Evolutionary conservation across 2,329 filamentous ascomycete species (phyloP).

Genomic region (Ceratocystis albifundus): DNA sequence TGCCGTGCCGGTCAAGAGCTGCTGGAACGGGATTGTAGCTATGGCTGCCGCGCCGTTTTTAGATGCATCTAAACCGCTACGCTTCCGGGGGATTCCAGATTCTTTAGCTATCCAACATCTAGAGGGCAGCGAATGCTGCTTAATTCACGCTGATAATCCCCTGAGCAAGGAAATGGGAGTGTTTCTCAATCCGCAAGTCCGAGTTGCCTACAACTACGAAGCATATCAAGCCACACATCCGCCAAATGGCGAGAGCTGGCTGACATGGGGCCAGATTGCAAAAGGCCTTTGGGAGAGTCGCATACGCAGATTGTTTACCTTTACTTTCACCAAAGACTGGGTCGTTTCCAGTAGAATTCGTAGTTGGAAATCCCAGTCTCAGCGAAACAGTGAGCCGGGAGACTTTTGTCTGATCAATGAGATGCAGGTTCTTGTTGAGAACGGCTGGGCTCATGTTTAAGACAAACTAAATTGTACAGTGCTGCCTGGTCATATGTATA

Average conservation of each 20-base stretch:
- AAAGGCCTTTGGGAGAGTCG: conserved; percentile 49
- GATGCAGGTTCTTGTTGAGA: conserved; percentile 47
- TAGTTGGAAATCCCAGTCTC: conserved; percentile 32
- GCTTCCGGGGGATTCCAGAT: conserved; percentile 55
- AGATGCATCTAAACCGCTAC: conserved; percentile 33
- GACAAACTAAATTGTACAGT: background rate
- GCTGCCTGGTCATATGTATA: background rate
- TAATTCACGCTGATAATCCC: conserved; percentile 62
- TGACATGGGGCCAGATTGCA: conserved; percentile 39
- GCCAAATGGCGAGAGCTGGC: conserved; percentile 32
- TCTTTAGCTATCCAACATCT: conserved; percentile 50
- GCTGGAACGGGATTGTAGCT: conserved; percentile 39
- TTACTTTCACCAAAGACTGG: conserved; percentile 26
- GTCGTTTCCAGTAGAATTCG: conserved; percentile 32
- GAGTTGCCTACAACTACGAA: conserved; percentile 49
- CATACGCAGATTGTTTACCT: conserved; percentile 35
- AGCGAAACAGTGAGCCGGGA: conserved; percentile 35
- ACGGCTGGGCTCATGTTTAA: conserved; percentile 48
- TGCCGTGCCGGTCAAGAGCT: conserved; percentile 37
- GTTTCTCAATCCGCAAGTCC: conserved; percentile 57
- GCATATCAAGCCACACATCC: conserved; percentile 43
- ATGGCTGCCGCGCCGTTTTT: conserved; percentile 48
- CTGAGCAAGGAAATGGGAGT: conserved; percentile 43
- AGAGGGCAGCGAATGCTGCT: conserved; percentile 69
- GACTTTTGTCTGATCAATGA: conserved; percentile 47